Percentiles rank a stretch among this genome's conserved stretches.
phyloP scores from a whole-genome alignment of 2,329 filamentous ascomycete species.

The Claviceps digitariae region DNA sequence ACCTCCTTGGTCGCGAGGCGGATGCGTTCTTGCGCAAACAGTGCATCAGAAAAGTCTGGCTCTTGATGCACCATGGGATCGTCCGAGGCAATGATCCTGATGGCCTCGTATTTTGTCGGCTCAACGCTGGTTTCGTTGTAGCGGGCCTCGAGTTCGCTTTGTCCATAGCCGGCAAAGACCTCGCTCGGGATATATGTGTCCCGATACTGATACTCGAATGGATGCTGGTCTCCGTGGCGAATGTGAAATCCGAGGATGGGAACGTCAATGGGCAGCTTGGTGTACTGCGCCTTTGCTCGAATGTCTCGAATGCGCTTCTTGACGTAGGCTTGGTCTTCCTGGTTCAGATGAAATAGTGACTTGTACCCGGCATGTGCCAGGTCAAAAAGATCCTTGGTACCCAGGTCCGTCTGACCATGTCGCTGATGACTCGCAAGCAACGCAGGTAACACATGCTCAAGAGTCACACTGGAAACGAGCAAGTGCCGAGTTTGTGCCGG shows the following conservation, averaged over 20 bases:
- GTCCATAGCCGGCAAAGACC: slow-evolving; percentile 48
- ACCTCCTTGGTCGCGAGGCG: slow-evolving; percentile 53
- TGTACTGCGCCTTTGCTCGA: slow-evolving; percentile 28
- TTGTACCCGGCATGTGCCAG: slow-evolving; percentile 60
- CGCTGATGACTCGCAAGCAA: slow-evolving; percentile 21
- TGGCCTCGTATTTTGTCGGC: slow-evolving; percentile 23
- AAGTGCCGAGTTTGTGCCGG: slow-evolving; percentile 64
- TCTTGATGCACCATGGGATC: slow-evolving; percentile 62
- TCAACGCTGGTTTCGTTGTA: slow-evolving; percentile 29
- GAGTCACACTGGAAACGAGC: slow-evolving; percentile 57
- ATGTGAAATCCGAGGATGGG: slow-evolving; percentile 58
- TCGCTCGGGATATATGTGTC: slow-evolving; percentile 66
- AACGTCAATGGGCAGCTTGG: slow-evolving; percentile 23
- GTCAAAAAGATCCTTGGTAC: slow-evolving; percentile 44
- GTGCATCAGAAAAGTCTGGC: slow-evolving; percentile 43
- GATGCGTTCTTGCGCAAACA: slow-evolving; percentile 63
- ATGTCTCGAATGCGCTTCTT: slow-evolving; percentile 43
- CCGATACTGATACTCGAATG: slow-evolving; percentile 62
- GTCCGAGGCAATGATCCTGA: slow-evolving; percentile 62
- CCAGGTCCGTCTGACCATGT: slow-evolving; percentile 11
- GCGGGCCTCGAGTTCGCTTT: slow-evolving; percentile 36
- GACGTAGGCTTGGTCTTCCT: slow-evolving; percentile 54
- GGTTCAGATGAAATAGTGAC: slow-evolving; percentile 55
- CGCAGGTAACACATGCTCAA: slow-evolving; percentile 50
- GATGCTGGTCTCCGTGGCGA: slow-evolving; percentile 66